These are phyloP conservation scores for Clathrospora elynae DNA, from an alignment of 2,329 filamentous ascomycete species.

Conservation along the genomic window DNA sequence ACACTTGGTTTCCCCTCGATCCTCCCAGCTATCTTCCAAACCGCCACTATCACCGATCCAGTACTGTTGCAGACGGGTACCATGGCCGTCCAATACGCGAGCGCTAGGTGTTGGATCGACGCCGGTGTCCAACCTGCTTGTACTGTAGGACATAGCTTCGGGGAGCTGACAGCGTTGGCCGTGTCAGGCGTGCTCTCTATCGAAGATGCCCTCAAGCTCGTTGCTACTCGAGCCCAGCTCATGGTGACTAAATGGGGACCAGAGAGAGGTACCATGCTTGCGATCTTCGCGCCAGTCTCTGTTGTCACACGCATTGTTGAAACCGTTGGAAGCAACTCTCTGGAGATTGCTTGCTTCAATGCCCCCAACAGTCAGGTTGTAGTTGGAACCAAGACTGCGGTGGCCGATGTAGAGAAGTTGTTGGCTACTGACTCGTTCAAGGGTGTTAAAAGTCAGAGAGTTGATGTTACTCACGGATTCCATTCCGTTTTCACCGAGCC, in stretches of 20 bases:
- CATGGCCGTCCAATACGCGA: constrained; percentile 31
- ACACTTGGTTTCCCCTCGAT: constrained; percentile 10
- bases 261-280: constrained; percentile 32
- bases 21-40: constrained; percentile 19
- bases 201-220: constrained; percentile 39
- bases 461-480: constrained; percentile 36
- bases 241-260: constrained; percentile 23
- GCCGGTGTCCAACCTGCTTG: constrained; percentile 14
- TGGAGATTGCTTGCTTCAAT: constrained; percentile 53
- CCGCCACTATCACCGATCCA: constrained; percentile 3
- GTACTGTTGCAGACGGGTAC: constrained; percentile 22
- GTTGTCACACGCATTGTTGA: constrained; percentile 9
- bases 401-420: constrained; percentile 22
- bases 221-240: constrained; percentile 43
- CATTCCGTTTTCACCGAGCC: constrained; percentile 40
- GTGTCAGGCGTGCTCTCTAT: constrained; percentile 41
- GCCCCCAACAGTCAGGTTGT: constrained; percentile 50
- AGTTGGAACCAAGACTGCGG: constrained; percentile 26
- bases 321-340: neutral
- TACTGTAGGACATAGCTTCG: constrained; percentile 39
- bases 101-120: constrained; percentile 25
- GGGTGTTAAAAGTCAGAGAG: constrained; percentile 22
- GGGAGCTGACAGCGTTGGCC: constrained; percentile 48
- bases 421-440: constrained; percentile 14
- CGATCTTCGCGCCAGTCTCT: constrained; percentile 10